These are phyloP conservation scores for Fusarium secorum DNA, from an alignment of 2,329 filamentous ascomycete species.

Conservation along the genomic window DNA sequence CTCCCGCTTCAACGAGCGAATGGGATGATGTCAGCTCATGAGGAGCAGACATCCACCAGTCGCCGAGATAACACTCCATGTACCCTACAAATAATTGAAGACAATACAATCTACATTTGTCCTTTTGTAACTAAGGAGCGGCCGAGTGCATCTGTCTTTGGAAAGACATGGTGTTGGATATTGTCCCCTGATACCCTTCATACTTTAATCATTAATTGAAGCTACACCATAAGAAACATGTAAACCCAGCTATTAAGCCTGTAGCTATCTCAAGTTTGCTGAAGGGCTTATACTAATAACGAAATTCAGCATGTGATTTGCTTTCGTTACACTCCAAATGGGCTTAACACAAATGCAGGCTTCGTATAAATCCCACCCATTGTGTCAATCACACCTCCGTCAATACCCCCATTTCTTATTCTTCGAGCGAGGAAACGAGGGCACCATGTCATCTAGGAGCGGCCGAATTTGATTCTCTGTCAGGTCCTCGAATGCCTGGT, in stretches of 20 bases:
- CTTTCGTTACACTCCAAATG: too few relatives aligned
- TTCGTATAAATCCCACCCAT: not conserved
- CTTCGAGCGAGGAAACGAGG: not conserved
- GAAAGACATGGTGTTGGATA: not conserved
- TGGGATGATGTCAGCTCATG: not conserved
- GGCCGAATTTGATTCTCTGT: not conserved
- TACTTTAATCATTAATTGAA: not conserved
- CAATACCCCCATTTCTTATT: not conserved
- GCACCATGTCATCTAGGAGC: not conserved
- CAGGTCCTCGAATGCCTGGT: constrained; percentile 10
- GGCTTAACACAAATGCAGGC: not conserved
- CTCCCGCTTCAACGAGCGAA: not conserved
- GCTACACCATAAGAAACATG: not conserved
- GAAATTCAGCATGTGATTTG: not conserved
- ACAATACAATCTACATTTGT: not conserved
- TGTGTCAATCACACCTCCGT: not conserved
- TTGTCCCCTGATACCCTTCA: not conserved
- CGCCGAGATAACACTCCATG: not conserved
- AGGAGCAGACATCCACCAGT: not conserved
- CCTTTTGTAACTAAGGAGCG: not conserved
- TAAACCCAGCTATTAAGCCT: not conserved
- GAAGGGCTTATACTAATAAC: too few relatives aligned
- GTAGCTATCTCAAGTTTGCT: not conserved
- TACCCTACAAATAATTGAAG: not conserved
- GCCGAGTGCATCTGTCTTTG: not conserved